Conservation (phyloP, 352 stramenopile species). For the Pythium aristosporum region DNA sequence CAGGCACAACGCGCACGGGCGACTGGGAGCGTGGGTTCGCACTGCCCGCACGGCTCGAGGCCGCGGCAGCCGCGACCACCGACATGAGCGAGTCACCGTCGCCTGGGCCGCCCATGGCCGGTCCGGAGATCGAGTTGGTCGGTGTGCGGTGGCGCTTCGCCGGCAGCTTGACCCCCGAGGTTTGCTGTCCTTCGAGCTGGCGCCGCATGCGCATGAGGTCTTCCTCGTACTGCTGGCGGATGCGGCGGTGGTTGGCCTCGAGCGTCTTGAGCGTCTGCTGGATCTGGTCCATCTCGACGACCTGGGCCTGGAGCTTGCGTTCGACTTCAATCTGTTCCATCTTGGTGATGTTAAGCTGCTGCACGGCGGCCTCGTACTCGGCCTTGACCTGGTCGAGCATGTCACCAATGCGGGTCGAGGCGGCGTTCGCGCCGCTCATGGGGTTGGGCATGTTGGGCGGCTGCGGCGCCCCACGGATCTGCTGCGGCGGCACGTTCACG, state of each 20-base stretch:
- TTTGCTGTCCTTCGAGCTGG: slow-evolving; percentile 66
- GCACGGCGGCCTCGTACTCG: slow-evolving; percentile 80
- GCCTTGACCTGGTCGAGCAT: slow-evolving; percentile 86
- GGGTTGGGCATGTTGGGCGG: slow-evolving; percentile 37
- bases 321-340: slow-evolving; percentile 88
- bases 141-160: slow-evolving; percentile 56
- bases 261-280: slow-evolving; percentile 85
- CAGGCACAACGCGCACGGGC: slow-evolving; percentile 62
- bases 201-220: slow-evolving; percentile 82
- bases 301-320: slow-evolving; percentile 85
- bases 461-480: slow-evolving; percentile 58
- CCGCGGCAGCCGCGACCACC: slow-evolving; percentile 51
- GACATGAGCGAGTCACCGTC: slow-evolving; percentile 60
- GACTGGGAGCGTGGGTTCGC: slow-evolving; percentile 43
- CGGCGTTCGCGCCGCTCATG: slow-evolving; percentile 47
- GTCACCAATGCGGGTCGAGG: slow-evolving; percentile 60
- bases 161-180: slow-evolving; percentile 42
- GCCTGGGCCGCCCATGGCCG: slow-evolving; percentile 36
- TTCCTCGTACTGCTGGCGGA: slow-evolving; percentile 86
- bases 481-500: slow-evolving; percentile 55
- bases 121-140: slow-evolving; percentile 31
- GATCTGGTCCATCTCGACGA: slow-evolving; percentile 88
- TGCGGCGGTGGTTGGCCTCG: slow-evolving; percentile 77
- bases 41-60: slow-evolving; percentile 41
- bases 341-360: slow-evolving; percentile 87